Evolutionary conservation across 2,329 filamentous ascomycete genomes (phyloP).

Genomic region (Cercospora berteroae): DNA sequence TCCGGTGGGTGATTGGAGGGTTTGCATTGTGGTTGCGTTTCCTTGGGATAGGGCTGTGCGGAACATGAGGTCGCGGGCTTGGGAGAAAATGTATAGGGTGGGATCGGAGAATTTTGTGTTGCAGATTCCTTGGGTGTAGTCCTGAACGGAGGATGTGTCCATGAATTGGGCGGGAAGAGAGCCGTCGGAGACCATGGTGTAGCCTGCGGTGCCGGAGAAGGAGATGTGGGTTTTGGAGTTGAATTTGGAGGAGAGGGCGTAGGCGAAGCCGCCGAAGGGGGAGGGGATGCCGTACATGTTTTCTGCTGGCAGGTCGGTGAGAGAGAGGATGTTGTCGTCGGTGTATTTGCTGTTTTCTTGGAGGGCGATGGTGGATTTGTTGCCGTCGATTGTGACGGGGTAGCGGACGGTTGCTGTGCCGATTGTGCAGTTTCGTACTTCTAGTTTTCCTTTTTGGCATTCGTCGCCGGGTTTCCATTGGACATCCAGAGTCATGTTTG

Average conservation of each 20-base stretch:
- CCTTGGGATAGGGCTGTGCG: conserved; percentile 21
- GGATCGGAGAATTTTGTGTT: conserved; percentile 20
- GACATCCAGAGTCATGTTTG: conserved; percentile 17
- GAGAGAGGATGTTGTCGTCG: conserved; percentile 8
- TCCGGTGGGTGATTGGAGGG: conserved; percentile 4
- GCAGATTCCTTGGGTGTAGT: conserved; percentile 13
- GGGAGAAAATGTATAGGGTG: conserved; percentile 12
- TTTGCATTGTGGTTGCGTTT: conserved; percentile 15
- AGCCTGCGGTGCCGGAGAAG: conserved; percentile 20
- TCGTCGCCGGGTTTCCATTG: conserved; percentile 20
- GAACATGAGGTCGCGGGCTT: conserved; percentile 24
- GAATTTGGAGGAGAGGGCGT: conserved; percentile 19
- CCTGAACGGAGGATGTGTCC: conserved; percentile 10
- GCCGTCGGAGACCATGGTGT: conserved; percentile 13
- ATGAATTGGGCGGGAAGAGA: conserved; percentile 18
- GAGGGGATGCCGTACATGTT: conserved; percentile 17
- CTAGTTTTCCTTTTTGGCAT: conserved; percentile 10
- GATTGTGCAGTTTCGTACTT: conserved; percentile 21
- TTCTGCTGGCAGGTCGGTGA: conserved; percentile 11
- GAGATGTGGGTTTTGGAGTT: conserved; percentile 14
- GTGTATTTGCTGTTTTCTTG: not conserved
- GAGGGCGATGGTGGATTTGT: conserved; percentile 20
- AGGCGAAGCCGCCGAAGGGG: conserved; percentile 17
- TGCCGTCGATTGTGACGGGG: conserved; percentile 18
- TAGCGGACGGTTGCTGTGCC: conserved; percentile 19